Percentiles rank a stretch among this genome's conserved stretches.
These are phyloP conservation scores for Soucietia sequanensis DNA, from an alignment of 805 yeast species.

Conservation along the genomic window DNA sequence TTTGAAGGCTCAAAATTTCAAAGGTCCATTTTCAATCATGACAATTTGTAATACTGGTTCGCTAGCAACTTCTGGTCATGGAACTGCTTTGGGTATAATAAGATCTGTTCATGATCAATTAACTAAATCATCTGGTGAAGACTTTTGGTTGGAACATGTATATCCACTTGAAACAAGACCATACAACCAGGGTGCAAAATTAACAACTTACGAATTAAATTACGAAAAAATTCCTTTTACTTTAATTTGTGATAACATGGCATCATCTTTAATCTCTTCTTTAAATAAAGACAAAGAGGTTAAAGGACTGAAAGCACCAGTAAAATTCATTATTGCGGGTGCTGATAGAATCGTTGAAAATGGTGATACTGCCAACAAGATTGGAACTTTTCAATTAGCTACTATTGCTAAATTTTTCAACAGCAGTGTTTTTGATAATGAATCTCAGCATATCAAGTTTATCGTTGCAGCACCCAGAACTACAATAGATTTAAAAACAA, in stretches of 20 bases:
- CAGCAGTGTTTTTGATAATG: slow-evolving; percentile 7
- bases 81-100: slow-evolving; percentile 92
- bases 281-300: slow-evolving; percentile 27
- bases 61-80: slow-evolving; percentile 95
- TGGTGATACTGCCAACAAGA: slow-evolving; percentile 96
- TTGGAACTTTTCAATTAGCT: slow-evolving; percentile 90
- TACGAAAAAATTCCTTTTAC: slow-evolving; percentile 87
- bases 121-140: slow-evolving; percentile 26
- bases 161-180: slow-evolving; percentile 95
- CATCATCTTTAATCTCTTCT: slow-evolving; percentile 63
- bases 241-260: slow-evolving; percentile 89
- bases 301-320: slow-evolving; percentile 50
- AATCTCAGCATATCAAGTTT: slow-evolving; percentile 54
- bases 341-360: slow-evolving; percentile 92
- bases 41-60: slow-evolving; percentile 98
- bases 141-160: slow-evolving; percentile 61
- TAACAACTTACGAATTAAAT: slow-evolving; percentile 87
- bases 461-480: slow-evolving; percentile 95
- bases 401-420: slow-evolving; percentile 58
- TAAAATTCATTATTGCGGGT: slow-evolving; percentile 87
- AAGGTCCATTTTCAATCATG: slow-evolving; percentile 73
- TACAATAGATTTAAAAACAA: slow-evolving; percentile 71
- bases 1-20: slow-evolving; percentile 46
- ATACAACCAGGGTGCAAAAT: slow-evolving; percentile 91
- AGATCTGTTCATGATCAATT: slow-evolving; percentile 60